Evolutionary conservation across 495 filamentous ascomycete genomes (phyloP).

Genomic region (Xylaria acuta): DNA sequence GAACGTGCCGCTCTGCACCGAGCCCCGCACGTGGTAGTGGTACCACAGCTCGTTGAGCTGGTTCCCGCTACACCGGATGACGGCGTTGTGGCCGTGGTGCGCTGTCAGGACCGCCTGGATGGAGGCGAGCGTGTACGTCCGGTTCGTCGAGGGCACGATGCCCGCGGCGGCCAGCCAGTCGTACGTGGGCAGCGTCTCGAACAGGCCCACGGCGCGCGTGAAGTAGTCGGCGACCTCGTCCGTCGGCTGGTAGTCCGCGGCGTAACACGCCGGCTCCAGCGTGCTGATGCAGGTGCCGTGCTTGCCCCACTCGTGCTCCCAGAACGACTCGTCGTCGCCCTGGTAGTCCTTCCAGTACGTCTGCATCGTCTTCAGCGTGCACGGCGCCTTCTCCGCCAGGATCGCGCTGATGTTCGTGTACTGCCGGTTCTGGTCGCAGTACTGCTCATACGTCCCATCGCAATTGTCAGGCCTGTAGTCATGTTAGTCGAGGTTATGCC

Average conservation of each 20-base stretch:
- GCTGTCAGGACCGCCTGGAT: conserved; percentile 66
- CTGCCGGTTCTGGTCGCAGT: conserved; percentile 66
- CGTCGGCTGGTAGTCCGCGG: conserved; percentile 54
- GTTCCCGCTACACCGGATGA: conserved; percentile 67
- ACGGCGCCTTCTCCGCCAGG: conserved; percentile 29
- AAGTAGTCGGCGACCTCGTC: conserved; percentile 65
- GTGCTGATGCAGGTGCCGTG: conserved; percentile 75
- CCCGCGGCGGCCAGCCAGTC: conserved; percentile 66
- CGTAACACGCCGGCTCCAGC: conserved; percentile 73
- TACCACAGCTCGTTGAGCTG: conserved; percentile 78
- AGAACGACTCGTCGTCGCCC: conserved; percentile 68
- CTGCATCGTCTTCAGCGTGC: conserved; percentile 66
- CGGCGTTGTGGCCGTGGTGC: conserved; percentile 61
- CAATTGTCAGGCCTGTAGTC: conserved; percentile 70
- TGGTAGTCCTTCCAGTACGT: conserved; percentile 68
- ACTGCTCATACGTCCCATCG: conserved; percentile 73
- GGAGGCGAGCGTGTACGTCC: conserved; percentile 65
- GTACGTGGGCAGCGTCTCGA: conserved; percentile 57
- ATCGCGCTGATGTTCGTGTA: conserved; percentile 70
- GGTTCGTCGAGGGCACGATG: conserved; percentile 64
- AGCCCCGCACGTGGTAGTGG: conserved; percentile 75
- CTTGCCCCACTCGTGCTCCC: conserved; percentile 85
- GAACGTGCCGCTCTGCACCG: conserved; percentile 72
- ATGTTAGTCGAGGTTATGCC: conserved; percentile 17
- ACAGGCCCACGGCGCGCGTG: conserved; percentile 58